Base-by-base conservation (phyloP, 2,329 filamentous ascomycete genomes). In the Diaporthe australafricana region DNA sequence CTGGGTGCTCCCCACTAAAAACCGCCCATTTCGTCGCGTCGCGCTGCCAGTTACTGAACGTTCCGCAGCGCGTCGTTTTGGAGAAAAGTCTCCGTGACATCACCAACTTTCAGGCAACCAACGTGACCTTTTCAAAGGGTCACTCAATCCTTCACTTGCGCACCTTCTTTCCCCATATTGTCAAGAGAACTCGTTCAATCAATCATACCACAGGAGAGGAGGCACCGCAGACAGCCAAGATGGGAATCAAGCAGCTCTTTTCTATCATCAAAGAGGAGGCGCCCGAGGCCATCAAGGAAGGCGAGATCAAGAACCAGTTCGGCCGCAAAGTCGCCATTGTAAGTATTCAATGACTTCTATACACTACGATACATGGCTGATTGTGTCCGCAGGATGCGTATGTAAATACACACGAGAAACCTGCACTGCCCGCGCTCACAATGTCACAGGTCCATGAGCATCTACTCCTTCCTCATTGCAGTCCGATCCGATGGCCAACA, bases 281-380 rank as follows among this genome's bases (percentile, higher is more conserved):
- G 76, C 96, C 96, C n/a, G 94, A 95, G 84, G 93, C 96, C 42
- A 90, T 98, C 87, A 98, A 98, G 84, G 93, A 95, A 80, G 94
- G 96, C 73, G 96, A 99, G 80, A 99, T 99, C 87, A 99, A 99
- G 86, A 96, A 96, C 78, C 96, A 99, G 76, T 99, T 99, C 81
- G 96, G 96, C 75, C 94, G 96, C 81, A 99, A 99, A 85, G 96
- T 99, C 74, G 96, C 96, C 67, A 98, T 98, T 83, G 95, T 97
- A 87, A 80, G 94, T 87, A 40, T 42, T 3, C 17, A 45, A 50
- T 35, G 14, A 25, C 38, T n/a, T 17, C 22, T 6, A 7, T 30
- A 27, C 1, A 1, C 7, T 22, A 14, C n/a, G 3, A 22, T 5
- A 17, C 5, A 47, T 35, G 32, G 47, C 75, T 77, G 63, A 77